phyloP scores from a whole-genome alignment of 805 yeast species.

The Lipomyces spencermartinsiae region DNA sequence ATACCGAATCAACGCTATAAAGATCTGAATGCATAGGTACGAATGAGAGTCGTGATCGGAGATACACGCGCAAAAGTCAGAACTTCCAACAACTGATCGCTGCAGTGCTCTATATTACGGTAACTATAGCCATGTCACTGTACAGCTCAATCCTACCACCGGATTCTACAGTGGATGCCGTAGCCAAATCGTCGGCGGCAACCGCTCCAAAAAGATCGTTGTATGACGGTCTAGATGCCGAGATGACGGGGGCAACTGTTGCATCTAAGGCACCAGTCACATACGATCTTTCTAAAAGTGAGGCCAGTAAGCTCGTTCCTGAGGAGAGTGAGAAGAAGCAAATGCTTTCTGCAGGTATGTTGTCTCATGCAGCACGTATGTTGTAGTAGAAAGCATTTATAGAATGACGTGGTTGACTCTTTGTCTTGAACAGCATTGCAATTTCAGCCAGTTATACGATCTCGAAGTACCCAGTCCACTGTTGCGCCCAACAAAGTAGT shows the following conservation, averaged over 20 bases:
- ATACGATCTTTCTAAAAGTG: not conserved
- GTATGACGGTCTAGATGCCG: constrained; percentile 18
- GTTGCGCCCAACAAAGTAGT: constrained; percentile 5
- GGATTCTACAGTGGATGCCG: not conserved
- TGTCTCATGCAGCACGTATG: not conserved
- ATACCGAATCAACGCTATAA: not conserved
- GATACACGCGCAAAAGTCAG: not conserved
- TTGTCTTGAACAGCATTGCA: constrained; percentile 19
- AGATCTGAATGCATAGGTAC: not conserved
- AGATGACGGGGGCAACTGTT: not conserved
- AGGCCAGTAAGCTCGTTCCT: not conserved
- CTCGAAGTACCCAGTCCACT: constrained; percentile 7
- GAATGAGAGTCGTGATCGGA: not conserved
- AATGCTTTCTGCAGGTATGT: constrained; percentile 25
- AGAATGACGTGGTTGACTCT: not conserved
- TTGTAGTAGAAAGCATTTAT: not conserved
- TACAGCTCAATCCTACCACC: not conserved
- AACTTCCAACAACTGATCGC: too few relatives aligned
- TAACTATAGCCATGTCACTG: not conserved
- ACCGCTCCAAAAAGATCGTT: constrained; percentile 6
- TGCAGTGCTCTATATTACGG: not conserved
- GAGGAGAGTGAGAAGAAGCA: constrained; percentile 18
- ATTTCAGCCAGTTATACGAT: constrained; percentile 26
- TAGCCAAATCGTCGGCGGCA: not conserved
- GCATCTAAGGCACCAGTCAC: constrained; percentile 22